Conservation (phyloP, 2,329 filamentous ascomycete species). For the Fusarium equiseti region DNA sequence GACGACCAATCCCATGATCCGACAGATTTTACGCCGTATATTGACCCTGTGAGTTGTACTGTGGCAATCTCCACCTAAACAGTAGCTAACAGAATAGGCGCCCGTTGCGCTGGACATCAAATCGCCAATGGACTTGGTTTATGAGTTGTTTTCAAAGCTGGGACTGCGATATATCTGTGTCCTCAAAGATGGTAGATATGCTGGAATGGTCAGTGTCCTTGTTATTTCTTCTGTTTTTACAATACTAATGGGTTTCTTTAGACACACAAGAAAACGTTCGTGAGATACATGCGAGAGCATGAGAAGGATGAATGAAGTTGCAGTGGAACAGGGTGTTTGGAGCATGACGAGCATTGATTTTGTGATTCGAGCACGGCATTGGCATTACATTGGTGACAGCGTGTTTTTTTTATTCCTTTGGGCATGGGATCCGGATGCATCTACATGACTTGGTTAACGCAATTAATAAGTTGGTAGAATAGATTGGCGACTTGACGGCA, state of each 20-base stretch:
- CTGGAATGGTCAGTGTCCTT: slow-evolving; percentile 80
- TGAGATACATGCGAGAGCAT: slow-evolving; percentile 89
- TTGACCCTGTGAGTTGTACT: slow-evolving; percentile 78
- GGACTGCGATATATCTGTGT: slow-evolving; percentile 94
- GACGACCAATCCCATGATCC: slow-evolving; percentile 74
- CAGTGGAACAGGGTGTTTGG: slow-evolving; percentile 14
- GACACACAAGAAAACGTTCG: slow-evolving; percentile 96
- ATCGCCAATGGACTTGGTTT: slow-evolving; percentile 93
- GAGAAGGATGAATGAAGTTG: slow-evolving; percentile 63
- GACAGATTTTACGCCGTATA: slow-evolving; percentile 89
- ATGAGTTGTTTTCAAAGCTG: slow-evolving; percentile 95
- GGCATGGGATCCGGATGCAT: slow-evolving; percentile 16
- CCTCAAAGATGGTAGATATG: slow-evolving; percentile 83
- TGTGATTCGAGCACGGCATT: slow-evolving; percentile 28
- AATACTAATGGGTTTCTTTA: slow-evolving; percentile 50
- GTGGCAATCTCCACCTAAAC: neutral
- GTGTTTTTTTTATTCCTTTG: slow-evolving; percentile 14
- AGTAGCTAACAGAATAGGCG: slow-evolving; percentile 62
- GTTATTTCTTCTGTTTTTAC: neutral
- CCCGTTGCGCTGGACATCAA: slow-evolving; percentile 89
- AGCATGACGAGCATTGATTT: slow-evolving; percentile 20
- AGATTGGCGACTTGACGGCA: slow-evolving; percentile 12
- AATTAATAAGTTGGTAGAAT: slow-evolving; percentile 10
- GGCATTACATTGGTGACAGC: slow-evolving; percentile 29
- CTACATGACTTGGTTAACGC: slow-evolving; percentile 3